A percentile compares a stretch with the other conserved stretches of the same genome.
Conservation (phyloP, 23 red algal species). For the Gracilaria gracilis region DNA sequence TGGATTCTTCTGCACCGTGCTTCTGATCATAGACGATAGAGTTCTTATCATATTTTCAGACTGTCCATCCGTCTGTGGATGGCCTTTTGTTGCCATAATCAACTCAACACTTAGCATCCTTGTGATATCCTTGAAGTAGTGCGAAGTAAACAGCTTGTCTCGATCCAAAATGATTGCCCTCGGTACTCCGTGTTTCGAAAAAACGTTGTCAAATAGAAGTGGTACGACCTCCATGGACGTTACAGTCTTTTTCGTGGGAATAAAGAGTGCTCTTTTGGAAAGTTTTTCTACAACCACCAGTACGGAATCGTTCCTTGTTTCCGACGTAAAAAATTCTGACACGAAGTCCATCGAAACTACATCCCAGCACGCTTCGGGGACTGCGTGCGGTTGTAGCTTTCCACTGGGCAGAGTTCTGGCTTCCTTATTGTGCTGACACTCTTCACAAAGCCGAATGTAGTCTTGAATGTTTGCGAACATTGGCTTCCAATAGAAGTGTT, state of each 20-base stretch:
- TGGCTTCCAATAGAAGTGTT: conserved; percentile 54
- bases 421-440: conserved; percentile 40
- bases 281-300: conserved; percentile 61
- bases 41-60: conserved; percentile 41
- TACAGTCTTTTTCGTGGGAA: conserved; percentile 21
- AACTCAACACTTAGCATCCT: conserved; percentile 29
- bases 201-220: not conserved
- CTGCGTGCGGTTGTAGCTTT: conserved; percentile 31
- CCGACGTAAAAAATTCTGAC: conserved; percentile 20
- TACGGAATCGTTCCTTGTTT: conserved; percentile 34
- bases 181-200: conserved; percentile 51
- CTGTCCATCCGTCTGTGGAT: conserved; percentile 23
- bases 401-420: conserved; percentile 10
- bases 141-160: conserved; percentile 23
- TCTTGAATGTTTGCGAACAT: conserved; percentile 51
- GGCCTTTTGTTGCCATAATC: not conserved
- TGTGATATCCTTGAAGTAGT: conserved; percentile 30
- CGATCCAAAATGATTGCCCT: conserved; percentile 23
- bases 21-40: conserved; percentile 7
- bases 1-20: conserved; percentile 13
- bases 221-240: conserved; percentile 28
- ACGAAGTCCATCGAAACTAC: conserved; percentile 50
- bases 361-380: conserved; percentile 34
- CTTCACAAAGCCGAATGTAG: not conserved
- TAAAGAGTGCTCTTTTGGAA: conserved; percentile 52